These are phyloP conservation scores for Lycium barbarum DNA, from an alignment of 257 asterid species.

Conservation along the genomic window DNA sequence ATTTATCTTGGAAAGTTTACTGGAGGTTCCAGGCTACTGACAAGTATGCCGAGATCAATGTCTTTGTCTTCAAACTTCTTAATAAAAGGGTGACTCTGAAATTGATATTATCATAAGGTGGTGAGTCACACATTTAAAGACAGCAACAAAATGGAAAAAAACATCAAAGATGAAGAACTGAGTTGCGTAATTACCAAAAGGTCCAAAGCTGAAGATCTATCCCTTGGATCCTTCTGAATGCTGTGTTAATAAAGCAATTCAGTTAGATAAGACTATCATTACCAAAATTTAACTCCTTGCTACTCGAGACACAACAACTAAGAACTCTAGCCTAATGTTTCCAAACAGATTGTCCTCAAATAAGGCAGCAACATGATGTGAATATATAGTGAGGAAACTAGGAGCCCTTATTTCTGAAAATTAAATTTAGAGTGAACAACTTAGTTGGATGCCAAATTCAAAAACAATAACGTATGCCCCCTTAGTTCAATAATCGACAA, in stretches of 20 bases:
- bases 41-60: constrained; percentile 83
- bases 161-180: background rate
- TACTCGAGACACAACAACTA: background rate
- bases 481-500: background rate
- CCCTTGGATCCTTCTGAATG: constrained; percentile 92
- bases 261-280: constrained; percentile 5
- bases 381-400: background rate
- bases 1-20: constrained; percentile 68
- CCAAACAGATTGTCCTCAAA: background rate
- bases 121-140: constrained; percentile 2
- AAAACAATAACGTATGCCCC: background rate
- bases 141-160: background rate
- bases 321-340: background rate
- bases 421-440: background rate
- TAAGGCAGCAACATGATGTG: background rate
- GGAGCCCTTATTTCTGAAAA: background rate
- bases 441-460: background rate
- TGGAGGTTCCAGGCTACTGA: constrained; percentile 85
- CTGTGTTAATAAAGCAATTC: constrained; percentile 50
- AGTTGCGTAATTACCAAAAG: constrained; percentile 71
- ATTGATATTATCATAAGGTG: constrained; percentile 18
- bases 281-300: background rate
- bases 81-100: constrained; percentile 87
- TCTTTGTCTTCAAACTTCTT: constrained; percentile 95
- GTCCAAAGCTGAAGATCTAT: constrained; percentile 83